These are phyloP conservation scores for Amborella trichopoda DNA, from an alignment of 164 flowering plant genomes.

Conservation along the genomic window DNA sequence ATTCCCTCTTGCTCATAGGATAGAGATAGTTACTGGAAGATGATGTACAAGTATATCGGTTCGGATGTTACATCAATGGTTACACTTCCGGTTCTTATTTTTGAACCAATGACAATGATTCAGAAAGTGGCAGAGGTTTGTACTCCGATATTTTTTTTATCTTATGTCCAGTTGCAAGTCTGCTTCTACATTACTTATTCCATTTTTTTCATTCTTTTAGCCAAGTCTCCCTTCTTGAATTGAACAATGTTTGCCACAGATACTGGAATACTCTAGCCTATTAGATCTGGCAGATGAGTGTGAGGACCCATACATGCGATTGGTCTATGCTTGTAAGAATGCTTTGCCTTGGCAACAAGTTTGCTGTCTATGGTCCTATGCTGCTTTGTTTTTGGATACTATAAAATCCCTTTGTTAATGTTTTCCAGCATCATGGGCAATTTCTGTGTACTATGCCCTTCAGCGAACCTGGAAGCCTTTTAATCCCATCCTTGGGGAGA, in stretches of 20 bases:
- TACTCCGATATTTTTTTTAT: not conserved
- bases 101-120: constrained; percentile 88
- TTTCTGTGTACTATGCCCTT: constrained; percentile 81
- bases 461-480: constrained; percentile 44
- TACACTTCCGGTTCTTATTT: constrained; percentile 78
- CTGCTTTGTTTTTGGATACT: not conserved
- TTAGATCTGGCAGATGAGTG: constrained; percentile 80
- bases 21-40: constrained; percentile 70
- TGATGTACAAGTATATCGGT: constrained; percentile 84
- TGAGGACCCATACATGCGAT: constrained; percentile 84
- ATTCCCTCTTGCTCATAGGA: constrained; percentile 51
- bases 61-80: constrained; percentile 87
- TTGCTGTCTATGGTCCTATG: not conserved
- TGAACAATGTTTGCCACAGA: constrained; percentile 23
- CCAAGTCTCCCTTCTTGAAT: not conserved
- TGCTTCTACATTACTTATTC: not conserved
- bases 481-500: constrained; percentile 92
- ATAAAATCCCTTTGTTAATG: not conserved
- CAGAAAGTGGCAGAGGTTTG: constrained; percentile 90
- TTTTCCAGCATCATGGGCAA: constrained; percentile 66
- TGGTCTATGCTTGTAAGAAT: constrained; percentile 69
- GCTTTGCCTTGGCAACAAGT: too few relatives aligned
- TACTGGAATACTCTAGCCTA: constrained; percentile 80
- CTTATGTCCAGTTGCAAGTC: not conserved
- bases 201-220: not conserved